Conservation (phyloP, 495 filamentous ascomycete species). For the Penicillium desertorum region DNA sequence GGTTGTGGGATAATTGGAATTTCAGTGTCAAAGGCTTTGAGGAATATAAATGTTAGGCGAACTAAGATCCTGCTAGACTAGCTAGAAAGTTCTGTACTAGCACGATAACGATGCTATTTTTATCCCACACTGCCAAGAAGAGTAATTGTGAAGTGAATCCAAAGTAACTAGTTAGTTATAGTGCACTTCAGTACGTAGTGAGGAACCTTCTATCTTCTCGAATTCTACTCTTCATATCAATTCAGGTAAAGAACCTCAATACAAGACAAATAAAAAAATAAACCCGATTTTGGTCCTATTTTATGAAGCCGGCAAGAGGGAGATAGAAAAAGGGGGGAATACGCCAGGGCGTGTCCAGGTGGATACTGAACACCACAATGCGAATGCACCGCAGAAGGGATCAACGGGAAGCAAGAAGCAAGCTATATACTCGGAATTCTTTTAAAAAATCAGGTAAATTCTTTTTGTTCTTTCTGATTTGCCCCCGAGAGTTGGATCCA, state of each 20-base stretch:
- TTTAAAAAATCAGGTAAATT: conserved; percentile 6
- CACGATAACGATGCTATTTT: too few species aligned
- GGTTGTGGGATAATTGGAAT: too few species aligned
- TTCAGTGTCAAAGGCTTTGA: too few species aligned
- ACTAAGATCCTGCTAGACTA: too few species aligned
- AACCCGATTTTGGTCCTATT: not conserved
- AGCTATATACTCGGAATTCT: conserved; percentile 18
- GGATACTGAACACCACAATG: conserved; percentile 14
- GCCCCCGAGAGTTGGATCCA: conserved; percentile 7
- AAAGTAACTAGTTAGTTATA: too few species aligned
- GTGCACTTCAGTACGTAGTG: too few species aligned
- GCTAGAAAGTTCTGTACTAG: too few species aligned
- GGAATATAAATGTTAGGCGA: too few species aligned
- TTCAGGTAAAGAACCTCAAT: not conserved
- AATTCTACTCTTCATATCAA: too few species aligned
- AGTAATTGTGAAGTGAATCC: too few species aligned
- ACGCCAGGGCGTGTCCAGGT: not conserved
- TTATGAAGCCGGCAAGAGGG: not conserved
- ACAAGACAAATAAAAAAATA: not conserved
- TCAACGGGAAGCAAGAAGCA: not conserved
- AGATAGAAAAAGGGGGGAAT: not conserved
- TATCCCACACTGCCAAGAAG: too few species aligned
- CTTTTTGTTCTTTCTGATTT: conserved; percentile 8
- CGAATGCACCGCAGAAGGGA: conserved; percentile 11
- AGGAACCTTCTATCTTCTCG: too few species aligned